phyloP scores from a whole-genome alignment of 805 yeast genomes.

The Suhomyces sp. region DNA sequence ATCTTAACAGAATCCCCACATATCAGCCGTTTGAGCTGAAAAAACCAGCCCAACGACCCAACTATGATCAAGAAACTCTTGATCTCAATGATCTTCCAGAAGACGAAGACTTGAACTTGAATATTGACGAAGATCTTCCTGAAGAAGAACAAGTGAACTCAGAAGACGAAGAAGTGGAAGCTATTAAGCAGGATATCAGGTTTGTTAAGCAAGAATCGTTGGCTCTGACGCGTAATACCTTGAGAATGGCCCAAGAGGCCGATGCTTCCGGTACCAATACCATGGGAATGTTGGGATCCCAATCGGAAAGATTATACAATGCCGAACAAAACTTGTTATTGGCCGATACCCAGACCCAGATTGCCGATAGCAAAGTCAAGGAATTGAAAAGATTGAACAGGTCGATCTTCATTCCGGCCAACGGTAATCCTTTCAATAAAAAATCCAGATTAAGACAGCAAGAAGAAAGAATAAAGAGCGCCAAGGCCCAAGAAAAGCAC shows the following conservation, averaged over 20 bases:
- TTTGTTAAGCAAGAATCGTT: constrained; percentile 86
- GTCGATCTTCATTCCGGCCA: constrained; percentile 74
- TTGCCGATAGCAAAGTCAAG: constrained; percentile 78
- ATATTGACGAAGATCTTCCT: constrained; percentile 33
- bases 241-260: constrained; percentile 51
- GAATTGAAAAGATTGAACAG: constrained; percentile 79
- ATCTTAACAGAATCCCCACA: constrained; percentile 38
- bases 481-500: constrained; percentile 59
- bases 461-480: constrained; percentile 64
- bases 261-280: constrained; percentile 59
- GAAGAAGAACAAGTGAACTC: constrained; percentile 40
- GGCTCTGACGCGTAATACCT: constrained; percentile 78
- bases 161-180: constrained; percentile 88
- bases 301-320: constrained; percentile 77
- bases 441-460: constrained; percentile 69
- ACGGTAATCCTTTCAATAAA: constrained; percentile 82
- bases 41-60: constrained; percentile 21
- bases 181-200: constrained; percentile 74
- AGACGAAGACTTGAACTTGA: constrained; percentile 41
- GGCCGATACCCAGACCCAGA: constrained; percentile 75
- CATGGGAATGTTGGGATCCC: constrained; percentile 90
- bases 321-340: constrained; percentile 74
- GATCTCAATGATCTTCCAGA: constrained; percentile 34
- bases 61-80: constrained; percentile 18
- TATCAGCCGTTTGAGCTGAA: constrained; percentile 20